These are phyloP conservation scores for Anaeromyces robustus DNA, from an alignment of 192 early-diverging fungal species.

Conservation along the genomic window DNA sequence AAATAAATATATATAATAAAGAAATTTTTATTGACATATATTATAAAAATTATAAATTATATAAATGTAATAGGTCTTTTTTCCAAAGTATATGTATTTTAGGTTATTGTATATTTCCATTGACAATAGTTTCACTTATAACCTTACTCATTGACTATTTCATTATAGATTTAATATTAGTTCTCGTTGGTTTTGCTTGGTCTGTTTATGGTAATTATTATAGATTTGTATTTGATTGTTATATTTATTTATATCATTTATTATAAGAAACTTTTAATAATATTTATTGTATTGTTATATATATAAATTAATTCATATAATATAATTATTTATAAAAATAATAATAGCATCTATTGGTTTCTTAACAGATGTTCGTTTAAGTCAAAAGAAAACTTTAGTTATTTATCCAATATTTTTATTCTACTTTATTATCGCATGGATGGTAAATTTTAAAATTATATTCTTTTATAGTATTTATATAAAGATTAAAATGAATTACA, in stretches of 20 bases:
- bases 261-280: no score
- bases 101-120: conserved; percentile 91
- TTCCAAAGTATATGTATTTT: conserved; percentile 93
- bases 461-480: no score
- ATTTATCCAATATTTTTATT: conserved; percentile 92
- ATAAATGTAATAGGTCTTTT: conserved; percentile 51
- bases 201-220: conserved; percentile 54
- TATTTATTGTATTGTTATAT: no score
- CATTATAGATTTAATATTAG: conserved; percentile 56
- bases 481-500: no score
- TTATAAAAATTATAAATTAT: background rate
- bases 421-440: conserved; percentile 89
- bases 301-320: no score
- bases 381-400: conserved; percentile 68
- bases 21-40: conserved; percentile 1
- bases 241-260: no score
- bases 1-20: background rate
- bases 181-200: conserved; percentile 69
- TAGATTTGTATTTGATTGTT: no score
- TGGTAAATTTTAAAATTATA: conserved; percentile 35
- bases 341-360: conserved; percentile 75
- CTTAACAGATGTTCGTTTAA: conserved; percentile 68
- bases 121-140: conserved; percentile 64
- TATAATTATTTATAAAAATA: no score
- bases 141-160: conserved; percentile 47